Evolutionary conservation across 2,329 filamentous ascomycete species (phyloP), one percentile per base, ranked within the genome.

Genomic region (Didymella pomorum): DNA sequence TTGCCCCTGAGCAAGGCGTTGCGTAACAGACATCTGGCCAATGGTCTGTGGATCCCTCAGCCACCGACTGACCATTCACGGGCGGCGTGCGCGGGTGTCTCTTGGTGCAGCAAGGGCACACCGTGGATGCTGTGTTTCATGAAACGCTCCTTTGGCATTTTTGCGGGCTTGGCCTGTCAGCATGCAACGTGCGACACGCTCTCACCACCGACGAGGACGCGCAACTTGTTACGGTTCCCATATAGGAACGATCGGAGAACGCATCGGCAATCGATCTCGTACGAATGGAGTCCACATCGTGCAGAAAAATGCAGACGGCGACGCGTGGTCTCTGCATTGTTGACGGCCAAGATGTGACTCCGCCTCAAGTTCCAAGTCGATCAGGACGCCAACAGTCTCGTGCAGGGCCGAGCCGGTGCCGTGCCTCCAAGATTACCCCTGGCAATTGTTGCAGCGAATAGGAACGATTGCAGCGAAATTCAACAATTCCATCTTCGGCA

Each of bases 331-430:
- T 68, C 57, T 66, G 66, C 65, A 68, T 64, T 60, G 64, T 52
- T 54, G 54, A 56, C 52, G 21, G 45, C 53, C 56, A 56, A 59
- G 53, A 23, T 14, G 52, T 37, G 55, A 41, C 46, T 56, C 37
- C 56, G 63, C 58, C 28, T 35, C 35, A 35, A 62, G 47, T 61
- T 63, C 60, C 60, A 64, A 55, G 41, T 33, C 41, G 47, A 46
- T 46, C 55, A 58, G 57, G 57, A 59, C 60, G 51, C 48, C 50
- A 54, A 44, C 60, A 52, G 63, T 54, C 61, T 59, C 47, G 61
- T 63, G 64, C 68, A 56, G 68, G 65, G 63, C 67, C 68, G 68
- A 69, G 65, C 65, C 67, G 68, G 60, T 53, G 59, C 54, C 56
- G 54, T 61, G 58, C 58, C 26, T 39, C 42, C 60, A 37, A 49